Evolutionary conservation across 495 filamentous ascomycete genomes (phyloP).

Genomic region (Elasticomyces elasticus): DNA sequence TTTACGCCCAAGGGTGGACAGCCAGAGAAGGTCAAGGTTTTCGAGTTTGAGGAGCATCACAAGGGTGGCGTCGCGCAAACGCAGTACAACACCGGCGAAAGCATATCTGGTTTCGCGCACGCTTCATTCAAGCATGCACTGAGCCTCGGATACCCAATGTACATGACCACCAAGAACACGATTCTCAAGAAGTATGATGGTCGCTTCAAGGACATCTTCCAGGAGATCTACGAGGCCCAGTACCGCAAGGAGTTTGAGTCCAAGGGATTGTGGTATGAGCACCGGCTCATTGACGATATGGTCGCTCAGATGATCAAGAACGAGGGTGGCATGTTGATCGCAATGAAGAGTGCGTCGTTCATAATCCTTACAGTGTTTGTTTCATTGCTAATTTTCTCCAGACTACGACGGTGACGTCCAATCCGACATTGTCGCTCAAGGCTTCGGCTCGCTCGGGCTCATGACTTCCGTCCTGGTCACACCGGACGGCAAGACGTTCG

Average conservation of each 20-base stretch:
- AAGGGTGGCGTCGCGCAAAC: slow-evolving; percentile 82
- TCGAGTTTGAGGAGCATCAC: slow-evolving; percentile 56
- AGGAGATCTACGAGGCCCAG: slow-evolving; percentile 80
- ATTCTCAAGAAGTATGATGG: slow-evolving; percentile 99
- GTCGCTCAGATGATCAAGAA: slow-evolving; percentile 99
- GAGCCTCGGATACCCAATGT: slow-evolving; percentile 74
- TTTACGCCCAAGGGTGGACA: slow-evolving; percentile 77
- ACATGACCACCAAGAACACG: slow-evolving; percentile 99
- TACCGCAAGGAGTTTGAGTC: slow-evolving; percentile 85
- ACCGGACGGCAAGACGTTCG: slow-evolving; percentile 88
- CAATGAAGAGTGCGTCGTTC: slow-evolving; percentile 72
- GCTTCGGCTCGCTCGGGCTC: slow-evolving; percentile 92
- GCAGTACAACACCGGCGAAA: slow-evolving; percentile 96
- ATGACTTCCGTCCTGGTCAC: slow-evolving; percentile 98
- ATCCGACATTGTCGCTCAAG: slow-evolving; percentile 95
- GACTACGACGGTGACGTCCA: slow-evolving; percentile 99
- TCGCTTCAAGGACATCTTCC: slow-evolving; percentile 98
- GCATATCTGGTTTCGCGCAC: slow-evolving; percentile 87
- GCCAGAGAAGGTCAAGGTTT: slow-evolving; percentile 82
- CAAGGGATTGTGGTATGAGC: slow-evolving; percentile 96
- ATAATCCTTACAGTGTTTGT: not conserved
- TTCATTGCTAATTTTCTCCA: slow-evolving; percentile 28
- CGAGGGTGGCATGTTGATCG: slow-evolving; percentile 89
- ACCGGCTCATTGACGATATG: slow-evolving; percentile 98
- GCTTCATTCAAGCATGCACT: slow-evolving; percentile 91